These are phyloP conservation scores for Tetrastigma voinierianum DNA, from an alignment of 164 flowering plant genomes.

Conservation along the genomic window DNA sequence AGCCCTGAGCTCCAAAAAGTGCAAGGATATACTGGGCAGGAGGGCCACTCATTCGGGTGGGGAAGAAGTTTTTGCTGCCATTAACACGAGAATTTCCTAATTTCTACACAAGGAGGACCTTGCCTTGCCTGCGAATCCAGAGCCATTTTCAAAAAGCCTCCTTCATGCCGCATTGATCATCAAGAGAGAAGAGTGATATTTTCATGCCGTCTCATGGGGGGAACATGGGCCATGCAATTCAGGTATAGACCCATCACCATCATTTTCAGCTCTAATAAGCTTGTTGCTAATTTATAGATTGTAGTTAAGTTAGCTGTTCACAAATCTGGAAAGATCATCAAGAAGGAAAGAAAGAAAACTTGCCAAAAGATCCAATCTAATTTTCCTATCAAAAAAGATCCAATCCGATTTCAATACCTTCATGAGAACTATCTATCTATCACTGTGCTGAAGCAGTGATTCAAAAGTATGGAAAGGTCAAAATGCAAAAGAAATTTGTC, in stretches of 20 bases:
- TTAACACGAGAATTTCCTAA: constrained; percentile 67
- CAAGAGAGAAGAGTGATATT: constrained; percentile 78
- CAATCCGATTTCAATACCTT: no score
- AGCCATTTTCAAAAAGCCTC: constrained; percentile 80
- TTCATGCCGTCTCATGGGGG: constrained; percentile 99
- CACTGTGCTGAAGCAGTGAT: no score
- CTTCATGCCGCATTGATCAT: constrained; percentile 74
- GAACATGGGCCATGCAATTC: constrained; percentile 92
- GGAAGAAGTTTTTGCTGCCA: constrained; percentile 73
- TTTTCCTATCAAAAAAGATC: no score
- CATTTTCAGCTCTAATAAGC: neutral
- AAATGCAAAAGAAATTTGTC: no score
- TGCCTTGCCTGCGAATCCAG: constrained; percentile 80
- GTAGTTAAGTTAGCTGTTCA: neutral
- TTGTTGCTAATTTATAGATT: neutral
- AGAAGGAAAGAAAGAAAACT: no score
- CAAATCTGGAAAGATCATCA: no score
- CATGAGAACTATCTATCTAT: no score
- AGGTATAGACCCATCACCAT: constrained; percentile 42
- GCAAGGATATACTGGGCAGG: no score
- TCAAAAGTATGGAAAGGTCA: no score
- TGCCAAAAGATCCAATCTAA: no score
- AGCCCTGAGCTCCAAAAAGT: no score
- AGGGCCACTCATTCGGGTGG: no score
- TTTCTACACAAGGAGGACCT: constrained; percentile 85